Evolutionary conservation across 352 stramenopile species (phyloP).

Genomic region (Pythium sukuiense): DNA sequence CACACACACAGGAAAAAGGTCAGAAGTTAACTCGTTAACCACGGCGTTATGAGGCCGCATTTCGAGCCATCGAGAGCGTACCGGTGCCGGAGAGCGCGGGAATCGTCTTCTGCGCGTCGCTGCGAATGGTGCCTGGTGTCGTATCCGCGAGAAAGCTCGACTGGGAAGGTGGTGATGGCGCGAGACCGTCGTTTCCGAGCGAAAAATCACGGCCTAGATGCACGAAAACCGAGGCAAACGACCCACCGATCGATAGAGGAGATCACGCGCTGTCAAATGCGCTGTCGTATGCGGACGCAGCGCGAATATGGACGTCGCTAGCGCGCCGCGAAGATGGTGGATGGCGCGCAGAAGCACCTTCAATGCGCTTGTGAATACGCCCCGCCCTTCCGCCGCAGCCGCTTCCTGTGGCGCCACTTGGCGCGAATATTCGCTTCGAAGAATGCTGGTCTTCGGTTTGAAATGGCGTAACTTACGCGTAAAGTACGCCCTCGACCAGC

Average conservation of each 20-base stretch:
- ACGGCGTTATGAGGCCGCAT: not conserved
- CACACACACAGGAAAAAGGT: not conserved
- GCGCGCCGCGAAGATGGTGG: conserved; percentile 23
- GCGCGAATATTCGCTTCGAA: conserved; percentile 24
- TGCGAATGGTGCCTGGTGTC: conserved; percentile 23
- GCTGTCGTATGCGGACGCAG: not conserved
- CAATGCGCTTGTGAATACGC: conserved; percentile 26
- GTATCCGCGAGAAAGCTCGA: not conserved
- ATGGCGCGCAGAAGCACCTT: conserved; percentile 11
- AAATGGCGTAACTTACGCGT: conserved; percentile 14
- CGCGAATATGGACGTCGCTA: conserved; percentile 14
- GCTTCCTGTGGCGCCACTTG: conserved; percentile 20
- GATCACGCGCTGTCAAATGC: conserved; percentile 27
- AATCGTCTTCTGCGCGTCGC: conserved; percentile 16
- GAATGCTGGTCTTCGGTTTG: conserved; percentile 25
- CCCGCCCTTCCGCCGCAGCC: conserved; percentile 9
- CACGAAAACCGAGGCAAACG: conserved; percentile 3
- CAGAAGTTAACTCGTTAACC: conserved; percentile 24
- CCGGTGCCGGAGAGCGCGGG: conserved; percentile 22
- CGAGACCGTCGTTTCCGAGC: conserved; percentile 5
- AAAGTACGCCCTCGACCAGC: conserved; percentile 8
- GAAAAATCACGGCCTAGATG: not conserved
- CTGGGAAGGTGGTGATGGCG: conserved; percentile 2
- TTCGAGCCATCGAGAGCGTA: conserved; percentile 2
- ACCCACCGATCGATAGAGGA: conserved; percentile 27